These are phyloP conservation scores for Leucaena leucocephala DNA, from an alignment of 306 rosid genomes.

Conservation along the genomic window DNA sequence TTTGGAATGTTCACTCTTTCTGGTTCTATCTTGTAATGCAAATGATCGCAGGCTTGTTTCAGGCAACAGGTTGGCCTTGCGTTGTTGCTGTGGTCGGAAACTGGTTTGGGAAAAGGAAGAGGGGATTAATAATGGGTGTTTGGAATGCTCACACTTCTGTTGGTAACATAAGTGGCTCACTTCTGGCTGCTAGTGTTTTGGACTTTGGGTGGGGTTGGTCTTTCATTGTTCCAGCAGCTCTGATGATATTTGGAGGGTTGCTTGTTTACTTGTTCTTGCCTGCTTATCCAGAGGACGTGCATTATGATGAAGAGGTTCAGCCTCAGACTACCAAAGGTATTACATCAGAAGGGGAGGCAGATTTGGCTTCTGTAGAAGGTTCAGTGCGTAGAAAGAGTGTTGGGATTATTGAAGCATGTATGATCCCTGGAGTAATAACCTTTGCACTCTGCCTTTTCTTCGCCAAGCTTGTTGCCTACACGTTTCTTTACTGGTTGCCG, in stretches of 20 bases:
- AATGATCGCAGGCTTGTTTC: slow-evolving; percentile 78
- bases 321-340: slow-evolving; percentile 26
- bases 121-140: slow-evolving; percentile 82
- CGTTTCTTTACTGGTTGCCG: slow-evolving; percentile 81
- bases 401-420: slow-evolving; percentile 71
- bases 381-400: slow-evolving; percentile 50
- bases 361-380: slow-evolving; percentile 20
- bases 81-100: slow-evolving; percentile 88
- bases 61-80: slow-evolving; percentile 90
- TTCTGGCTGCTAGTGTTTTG: slow-evolving; percentile 75
- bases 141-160: slow-evolving; percentile 91
- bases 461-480: slow-evolving; percentile 89
- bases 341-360: slow-evolving; percentile 12
- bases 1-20: slow-evolving; percentile 66
- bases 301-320: slow-evolving; percentile 57
- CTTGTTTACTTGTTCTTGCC: slow-evolving; percentile 64
- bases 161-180: slow-evolving; percentile 79
- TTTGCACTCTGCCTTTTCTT: slow-evolving; percentile 84
- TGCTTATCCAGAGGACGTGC: slow-evolving; percentile 72
- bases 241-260: slow-evolving; percentile 64
- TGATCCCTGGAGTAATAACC: slow-evolving; percentile 80
- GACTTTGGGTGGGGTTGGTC: slow-evolving; percentile 95
- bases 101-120: slow-evolving; percentile 85
- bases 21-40: slow-evolving; percentile 67
- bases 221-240: slow-evolving; percentile 55